These are phyloP conservation scores for Tricholomella constricta DNA, from an alignment of 768 basidiomycete species.

Conservation along the genomic window DNA sequence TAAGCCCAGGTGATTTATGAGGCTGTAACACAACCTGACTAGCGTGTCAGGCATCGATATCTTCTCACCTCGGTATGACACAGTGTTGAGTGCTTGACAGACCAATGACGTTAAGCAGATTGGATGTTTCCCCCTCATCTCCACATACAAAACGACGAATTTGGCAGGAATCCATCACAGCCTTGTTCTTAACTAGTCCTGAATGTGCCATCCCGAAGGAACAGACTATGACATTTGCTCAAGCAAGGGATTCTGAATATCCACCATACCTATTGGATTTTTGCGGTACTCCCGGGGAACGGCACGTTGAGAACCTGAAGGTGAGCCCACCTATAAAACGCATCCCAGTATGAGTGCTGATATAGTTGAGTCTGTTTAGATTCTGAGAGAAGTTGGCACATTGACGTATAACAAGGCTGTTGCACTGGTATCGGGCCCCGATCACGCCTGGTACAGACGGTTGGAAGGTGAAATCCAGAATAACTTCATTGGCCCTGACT, in stretches of 20 bases:
- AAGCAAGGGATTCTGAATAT: conserved; percentile 56
- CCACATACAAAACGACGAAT: conserved; percentile 69
- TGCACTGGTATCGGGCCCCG: conserved; percentile 45
- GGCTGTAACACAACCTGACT: not conserved
- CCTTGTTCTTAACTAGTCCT: conserved; percentile 61
- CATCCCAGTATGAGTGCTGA: not conserved
- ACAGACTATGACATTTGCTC: conserved; percentile 60
- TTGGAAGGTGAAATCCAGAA: conserved; percentile 56
- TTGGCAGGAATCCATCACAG: conserved; percentile 77
- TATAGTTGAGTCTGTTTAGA: conserved; percentile 41
- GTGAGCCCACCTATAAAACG: conserved; percentile 31
- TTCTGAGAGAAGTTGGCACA: conserved; percentile 70
- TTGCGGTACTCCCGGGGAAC: conserved; percentile 61
- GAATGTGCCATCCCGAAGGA: conserved; percentile 59
- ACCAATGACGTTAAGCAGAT: conserved; percentile 32
- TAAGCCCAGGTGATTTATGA: conserved; percentile 35
- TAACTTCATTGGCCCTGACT: conserved; percentile 69
- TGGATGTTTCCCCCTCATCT: conserved; percentile 58
- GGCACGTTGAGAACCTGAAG: conserved; percentile 81
- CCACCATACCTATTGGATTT: conserved; percentile 75
- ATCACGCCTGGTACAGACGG: conserved; percentile 44
- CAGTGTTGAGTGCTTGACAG: conserved; percentile 6
- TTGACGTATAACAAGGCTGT: conserved; percentile 55
- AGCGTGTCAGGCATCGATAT: conserved; percentile 65
- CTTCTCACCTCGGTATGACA: conserved; percentile 67